Evolutionary conservation across 805 yeast species (phyloP), one percentile per base, ranked within the genome.

Genomic region (Cyberlindnera subsufficiens): DNA sequence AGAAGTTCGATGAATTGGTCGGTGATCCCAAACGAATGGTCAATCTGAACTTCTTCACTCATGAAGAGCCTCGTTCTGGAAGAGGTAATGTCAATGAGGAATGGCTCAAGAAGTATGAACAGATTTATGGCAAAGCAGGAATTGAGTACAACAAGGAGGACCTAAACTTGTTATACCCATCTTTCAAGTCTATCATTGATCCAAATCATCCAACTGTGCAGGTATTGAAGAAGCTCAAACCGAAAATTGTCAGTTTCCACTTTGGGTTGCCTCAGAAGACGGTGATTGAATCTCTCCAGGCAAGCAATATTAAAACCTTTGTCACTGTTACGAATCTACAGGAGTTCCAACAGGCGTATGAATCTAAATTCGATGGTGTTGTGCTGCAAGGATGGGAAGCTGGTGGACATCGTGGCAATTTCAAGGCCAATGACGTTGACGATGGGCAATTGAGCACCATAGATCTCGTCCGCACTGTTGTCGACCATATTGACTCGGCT

Each of bases 391-490:
- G 84, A 0, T 65, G 64, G 55, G 84, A 78, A 50, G 85, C 85
- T 4, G 85, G 85, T 19, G 85, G 85, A 0, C 85, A 79, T 53
- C 60, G 85, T 15, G 83, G 83, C 3, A 71, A 66, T 47, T 72
- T 69, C 40, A 50, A 33, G 8, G 47, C 50, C 5, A 55, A 59
- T 19, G 75, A 69, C 45, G 60, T 59, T 27, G 45, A 49, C 9
- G 62, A 63, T 42, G 47, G 46, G 17, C 59, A 64, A 25, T 56
- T 71, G 37, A 55, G 66, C 8, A 72, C 79, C 0, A 35, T 39
- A 29, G 61, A 52, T 5, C 45, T 65, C 30, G 50, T 58, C 27
- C 40, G 49, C 5, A 41, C 44, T 6, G 47, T 60, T 4, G 47
- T 51, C 6, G 53, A 56, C 6, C 53, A 57, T 34, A 35, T 54